Percentiles rank a stretch among this genome's conserved stretches.
These are phyloP conservation scores for Phaffomyces thermotolerans DNA, from an alignment of 805 yeast species.

Conservation along the genomic window DNA sequence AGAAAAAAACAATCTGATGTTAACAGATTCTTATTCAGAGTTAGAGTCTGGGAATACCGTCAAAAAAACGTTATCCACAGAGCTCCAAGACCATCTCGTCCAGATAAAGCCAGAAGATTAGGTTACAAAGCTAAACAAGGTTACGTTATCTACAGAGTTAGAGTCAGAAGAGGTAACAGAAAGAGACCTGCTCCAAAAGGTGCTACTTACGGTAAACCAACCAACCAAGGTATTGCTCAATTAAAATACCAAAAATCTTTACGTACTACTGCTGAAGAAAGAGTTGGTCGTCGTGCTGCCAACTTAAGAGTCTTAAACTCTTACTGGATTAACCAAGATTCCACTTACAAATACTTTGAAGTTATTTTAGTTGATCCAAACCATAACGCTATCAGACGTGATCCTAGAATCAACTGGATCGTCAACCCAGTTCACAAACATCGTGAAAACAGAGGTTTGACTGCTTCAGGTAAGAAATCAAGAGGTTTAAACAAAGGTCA, in stretches of 20 bases:
- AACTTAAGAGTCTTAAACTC: conserved; percentile 99
- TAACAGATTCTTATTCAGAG: conserved; percentile 96
- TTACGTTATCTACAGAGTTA: conserved; percentile 94
- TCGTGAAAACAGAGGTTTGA: conserved; percentile 99
- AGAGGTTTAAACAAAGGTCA: conserved; percentile 99
- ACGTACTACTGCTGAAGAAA: conserved; percentile 98
- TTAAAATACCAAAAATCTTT: conserved; percentile 98
- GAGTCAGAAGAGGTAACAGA: conserved; percentile 99
- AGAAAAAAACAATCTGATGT: conserved; percentile 99
- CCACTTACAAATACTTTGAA: conserved; percentile 98
- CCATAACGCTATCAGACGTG: conserved; percentile 98
- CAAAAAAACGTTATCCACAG: conserved; percentile 98
- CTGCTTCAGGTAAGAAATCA: conserved; percentile 96
- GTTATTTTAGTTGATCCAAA: conserved; percentile 95
- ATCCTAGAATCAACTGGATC: conserved; percentile 99
- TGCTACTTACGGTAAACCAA: conserved; percentile 99
- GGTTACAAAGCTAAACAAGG: conserved; percentile 99
- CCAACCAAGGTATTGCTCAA: conserved; percentile 99
- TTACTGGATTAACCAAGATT: conserved; percentile 99
- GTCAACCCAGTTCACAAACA: conserved; percentile 99
- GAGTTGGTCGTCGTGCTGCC: conserved; percentile 98
- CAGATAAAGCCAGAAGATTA: conserved; percentile 99
- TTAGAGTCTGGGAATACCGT: conserved; percentile 99
- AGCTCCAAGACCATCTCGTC: conserved; percentile 97
- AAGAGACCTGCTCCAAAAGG: conserved; percentile 99